phyloP scores from a whole-genome alignment of 257 asterid genomes.

The Gentiana macrophylla region DNA sequence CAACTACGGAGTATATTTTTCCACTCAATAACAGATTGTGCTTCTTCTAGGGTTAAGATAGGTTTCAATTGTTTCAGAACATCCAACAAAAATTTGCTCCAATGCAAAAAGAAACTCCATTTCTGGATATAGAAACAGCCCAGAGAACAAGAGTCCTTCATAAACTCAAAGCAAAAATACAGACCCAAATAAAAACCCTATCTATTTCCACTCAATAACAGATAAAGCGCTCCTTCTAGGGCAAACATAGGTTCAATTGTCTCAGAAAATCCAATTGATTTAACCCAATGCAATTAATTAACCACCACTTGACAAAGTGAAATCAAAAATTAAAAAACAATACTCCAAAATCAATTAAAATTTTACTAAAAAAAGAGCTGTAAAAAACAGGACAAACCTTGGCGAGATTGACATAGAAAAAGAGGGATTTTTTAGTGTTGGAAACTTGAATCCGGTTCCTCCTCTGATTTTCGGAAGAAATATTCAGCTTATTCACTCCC shows the following conservation, averaged over 20 bases:
- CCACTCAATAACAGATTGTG: not conserved
- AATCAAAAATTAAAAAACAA: no score
- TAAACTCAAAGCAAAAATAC: no score
- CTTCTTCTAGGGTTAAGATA: no score
- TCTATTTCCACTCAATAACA: not conserved
- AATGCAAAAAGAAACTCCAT: no score
- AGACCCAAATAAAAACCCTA: not conserved
- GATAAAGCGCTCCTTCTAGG: not conserved
- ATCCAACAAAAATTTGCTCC: no score
- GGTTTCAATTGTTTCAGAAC: no score
- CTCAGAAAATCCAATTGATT: not conserved
- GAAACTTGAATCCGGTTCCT: conserved; percentile 37
- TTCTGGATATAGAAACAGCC: not conserved
- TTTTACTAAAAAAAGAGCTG: not conserved
- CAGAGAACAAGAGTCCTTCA: no score
- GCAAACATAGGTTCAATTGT: not conserved
- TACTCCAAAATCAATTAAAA: not conserved
- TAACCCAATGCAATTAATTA: not conserved
- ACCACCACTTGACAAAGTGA: no score
- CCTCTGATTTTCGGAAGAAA: conserved; percentile 15
- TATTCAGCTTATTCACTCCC: conserved; percentile 40
- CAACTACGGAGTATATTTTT: no score
- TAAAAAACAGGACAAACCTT: conserved; percentile 12
- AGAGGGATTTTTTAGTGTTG: conserved; percentile 36
- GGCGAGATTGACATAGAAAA: conserved; percentile 34